phyloP scores from a whole-genome alignment of 2,329 filamentous ascomycete genomes.

The Aspergillus japonicus region DNA sequence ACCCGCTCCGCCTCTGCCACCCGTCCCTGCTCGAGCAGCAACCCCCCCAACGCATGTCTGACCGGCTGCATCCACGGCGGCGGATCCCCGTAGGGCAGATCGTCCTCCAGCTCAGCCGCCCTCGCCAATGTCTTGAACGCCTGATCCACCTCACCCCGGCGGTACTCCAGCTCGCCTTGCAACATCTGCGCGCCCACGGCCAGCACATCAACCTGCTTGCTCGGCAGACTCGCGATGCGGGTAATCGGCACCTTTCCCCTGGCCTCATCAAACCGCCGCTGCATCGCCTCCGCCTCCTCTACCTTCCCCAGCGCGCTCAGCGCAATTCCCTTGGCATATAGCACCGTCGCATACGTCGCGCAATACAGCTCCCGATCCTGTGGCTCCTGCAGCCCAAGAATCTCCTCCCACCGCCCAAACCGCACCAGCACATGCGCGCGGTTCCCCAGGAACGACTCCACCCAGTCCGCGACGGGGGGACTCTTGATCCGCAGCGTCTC shows the following conservation, averaged over 20 bases:
- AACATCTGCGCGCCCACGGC: slow-evolving; percentile 63
- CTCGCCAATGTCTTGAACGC: slow-evolving; percentile 60
- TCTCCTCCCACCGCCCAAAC: slow-evolving; percentile 69
- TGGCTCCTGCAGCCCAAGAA: slow-evolving; percentile 58
- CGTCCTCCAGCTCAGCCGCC: slow-evolving; percentile 60
- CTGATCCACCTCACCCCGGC: slow-evolving; percentile 54
- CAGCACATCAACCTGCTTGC: slow-evolving; percentile 62
- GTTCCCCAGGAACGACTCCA: slow-evolving; percentile 68
- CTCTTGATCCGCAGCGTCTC: slow-evolving; percentile 62
- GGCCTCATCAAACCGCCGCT: slow-evolving; percentile 53
- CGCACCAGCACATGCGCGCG: slow-evolving; percentile 68
- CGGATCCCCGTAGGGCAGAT: slow-evolving; percentile 67
- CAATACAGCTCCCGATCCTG: slow-evolving; percentile 62
- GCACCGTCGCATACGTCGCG: slow-evolving; percentile 64
- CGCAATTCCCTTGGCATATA: slow-evolving; percentile 68
- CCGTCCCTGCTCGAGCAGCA: slow-evolving; percentile 64
- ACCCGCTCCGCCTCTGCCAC: slow-evolving; percentile 55
- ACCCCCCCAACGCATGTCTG: slow-evolving; percentile 66
- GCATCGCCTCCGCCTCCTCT: slow-evolving; percentile 53
- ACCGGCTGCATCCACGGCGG: slow-evolving; percentile 78
- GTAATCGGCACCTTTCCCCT: slow-evolving; percentile 54
- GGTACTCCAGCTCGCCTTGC: slow-evolving; percentile 70
- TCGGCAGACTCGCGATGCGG: slow-evolving; percentile 63
- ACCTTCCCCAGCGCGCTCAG: slow-evolving; percentile 58
- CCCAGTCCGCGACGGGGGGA: slow-evolving; percentile 75